A percentile compares a stretch with the other conserved stretches of the same genome.
phyloP scores from a whole-genome alignment of 345 rosid species.

The Psidium friedrichsthalianum region DNA sequence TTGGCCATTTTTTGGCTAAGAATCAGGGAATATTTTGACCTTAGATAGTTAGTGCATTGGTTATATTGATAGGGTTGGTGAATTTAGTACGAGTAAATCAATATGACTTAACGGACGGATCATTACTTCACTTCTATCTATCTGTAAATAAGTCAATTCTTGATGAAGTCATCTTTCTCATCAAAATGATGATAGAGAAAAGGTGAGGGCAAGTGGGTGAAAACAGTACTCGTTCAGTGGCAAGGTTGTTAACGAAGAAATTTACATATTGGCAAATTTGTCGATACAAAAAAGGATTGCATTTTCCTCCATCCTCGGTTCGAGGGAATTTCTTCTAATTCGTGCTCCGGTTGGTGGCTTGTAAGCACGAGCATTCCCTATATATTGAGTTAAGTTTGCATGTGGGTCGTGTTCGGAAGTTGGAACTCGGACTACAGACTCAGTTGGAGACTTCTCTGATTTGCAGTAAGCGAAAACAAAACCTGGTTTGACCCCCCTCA shows the following conservation, averaged over 20 bases:
- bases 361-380: not conserved
- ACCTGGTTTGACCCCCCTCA: too few species aligned
- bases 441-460: not conserved
- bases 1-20: not conserved
- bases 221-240: not conserved
- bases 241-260: not conserved
- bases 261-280: not conserved
- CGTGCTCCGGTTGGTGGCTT: not conserved
- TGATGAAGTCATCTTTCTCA: not conserved
- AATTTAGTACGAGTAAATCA: not conserved
- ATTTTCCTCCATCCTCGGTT: not conserved
- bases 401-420: not conserved
- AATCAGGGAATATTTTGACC: not conserved
- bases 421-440: not conserved
- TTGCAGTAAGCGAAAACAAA: not conserved
- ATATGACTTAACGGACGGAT: too few species aligned
- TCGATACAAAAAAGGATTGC: not conserved
- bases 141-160: not conserved
- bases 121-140: not conserved
- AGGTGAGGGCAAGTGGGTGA: not conserved
- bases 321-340: not conserved
- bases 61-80: not conserved
- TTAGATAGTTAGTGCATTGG: not conserved
- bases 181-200: not conserved
- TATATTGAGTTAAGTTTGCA: not conserved